These are phyloP conservation scores for Nannizzia gypsea DNA, from an alignment of 2,329 filamentous ascomycete species.

Conservation along the genomic window DNA sequence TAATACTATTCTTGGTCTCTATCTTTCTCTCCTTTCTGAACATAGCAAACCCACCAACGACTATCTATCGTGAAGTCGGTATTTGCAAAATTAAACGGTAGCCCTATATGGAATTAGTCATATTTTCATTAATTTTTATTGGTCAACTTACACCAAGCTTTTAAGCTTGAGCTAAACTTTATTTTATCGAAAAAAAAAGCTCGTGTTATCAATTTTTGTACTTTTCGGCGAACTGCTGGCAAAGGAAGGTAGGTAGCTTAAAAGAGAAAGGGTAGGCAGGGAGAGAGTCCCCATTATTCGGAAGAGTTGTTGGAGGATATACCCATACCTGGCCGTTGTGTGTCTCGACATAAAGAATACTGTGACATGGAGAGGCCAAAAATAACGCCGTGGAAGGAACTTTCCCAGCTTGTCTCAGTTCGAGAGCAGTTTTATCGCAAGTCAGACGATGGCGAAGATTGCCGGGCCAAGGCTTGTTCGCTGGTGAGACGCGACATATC, in stretches of 20 bases:
- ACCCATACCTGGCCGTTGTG: background rate
- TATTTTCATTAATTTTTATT: background rate
- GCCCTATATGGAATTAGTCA: background rate
- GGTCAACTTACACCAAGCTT: background rate
- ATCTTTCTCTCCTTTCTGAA: background rate
- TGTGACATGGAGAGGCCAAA: conserved; percentile 28
- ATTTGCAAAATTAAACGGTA: background rate
- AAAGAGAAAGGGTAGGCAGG: background rate
- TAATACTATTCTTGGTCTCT: background rate
- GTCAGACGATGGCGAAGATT: conserved; percentile 25
- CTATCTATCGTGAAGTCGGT: background rate
- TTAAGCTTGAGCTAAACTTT: conserved; percentile 1
- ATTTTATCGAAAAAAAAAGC: background rate
- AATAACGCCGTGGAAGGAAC: conserved; percentile 33
- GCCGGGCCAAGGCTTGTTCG: conserved; percentile 30
- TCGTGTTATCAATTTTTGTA: background rate
- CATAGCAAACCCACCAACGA: background rate
- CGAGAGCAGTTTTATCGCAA: conserved; percentile 31
- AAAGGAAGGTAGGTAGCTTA: background rate
- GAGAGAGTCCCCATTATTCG: background rate
- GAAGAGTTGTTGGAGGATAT: background rate
- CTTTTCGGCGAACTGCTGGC: background rate
- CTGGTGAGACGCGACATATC: conserved; percentile 23
- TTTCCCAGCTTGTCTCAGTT: conserved; percentile 27
- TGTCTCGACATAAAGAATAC: conserved; percentile 12